Evolutionary conservation across 2,329 filamentous ascomycete genomes (phyloP).

Genomic region (Alternaria burnsii): DNA sequence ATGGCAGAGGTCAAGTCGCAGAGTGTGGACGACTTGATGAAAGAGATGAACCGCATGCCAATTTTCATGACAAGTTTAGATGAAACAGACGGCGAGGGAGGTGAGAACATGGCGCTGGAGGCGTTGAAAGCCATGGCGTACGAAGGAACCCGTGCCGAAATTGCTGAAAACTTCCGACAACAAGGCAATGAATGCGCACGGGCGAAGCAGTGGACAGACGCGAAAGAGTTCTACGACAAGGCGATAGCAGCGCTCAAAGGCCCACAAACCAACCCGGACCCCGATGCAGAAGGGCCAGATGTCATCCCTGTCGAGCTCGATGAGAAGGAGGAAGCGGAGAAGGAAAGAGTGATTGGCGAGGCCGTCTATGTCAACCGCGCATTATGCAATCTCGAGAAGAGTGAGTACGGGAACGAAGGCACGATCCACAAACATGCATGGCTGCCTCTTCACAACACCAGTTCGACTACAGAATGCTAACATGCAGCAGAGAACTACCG

Average conservation of each 20-base stretch:
- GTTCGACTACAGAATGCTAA: neutral
- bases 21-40: conserved; percentile 67
- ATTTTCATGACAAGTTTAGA: conserved; percentile 96
- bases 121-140: conserved; percentile 90
- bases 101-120: conserved; percentile 84
- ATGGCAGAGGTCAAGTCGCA: conserved; percentile 66
- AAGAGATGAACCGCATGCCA: conserved; percentile 74
- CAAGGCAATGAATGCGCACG: conserved; percentile 90
- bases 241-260: conserved; percentile 75
- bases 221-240: conserved; percentile 90
- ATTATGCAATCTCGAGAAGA: conserved; percentile 85
- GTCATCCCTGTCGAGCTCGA: conserved; percentile 61
- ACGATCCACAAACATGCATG: neutral
- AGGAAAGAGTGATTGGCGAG: conserved; percentile 74
- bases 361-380: conserved; percentile 86
- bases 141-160: conserved; percentile 87
- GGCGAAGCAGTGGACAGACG: conserved; percentile 77
- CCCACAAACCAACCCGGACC: conserved; percentile 59
- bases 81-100: conserved; percentile 65
- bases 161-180: conserved; percentile 84
- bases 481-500: conserved; percentile 76
- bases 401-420: conserved; percentile 54
- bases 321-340: conserved; percentile 66
- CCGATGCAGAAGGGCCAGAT: conserved; percentile 50
- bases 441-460: neutral